Evolutionary conservation across 2,329 filamentous ascomycete species (phyloP).

Genomic region (Colletotrichum sansevieriae): DNA sequence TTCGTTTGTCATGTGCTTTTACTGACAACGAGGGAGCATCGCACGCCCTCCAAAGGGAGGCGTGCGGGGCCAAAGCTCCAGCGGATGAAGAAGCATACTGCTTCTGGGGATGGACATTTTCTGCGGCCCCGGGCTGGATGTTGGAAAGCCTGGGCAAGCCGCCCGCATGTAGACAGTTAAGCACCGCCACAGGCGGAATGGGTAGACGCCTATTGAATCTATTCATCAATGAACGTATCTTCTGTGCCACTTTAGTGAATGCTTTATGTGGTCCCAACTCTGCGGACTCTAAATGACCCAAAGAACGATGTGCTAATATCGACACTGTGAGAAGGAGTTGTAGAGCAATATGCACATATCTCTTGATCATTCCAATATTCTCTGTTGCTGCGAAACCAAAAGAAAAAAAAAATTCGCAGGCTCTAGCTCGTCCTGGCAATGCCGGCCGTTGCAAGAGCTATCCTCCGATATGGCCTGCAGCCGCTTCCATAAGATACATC

Average conservation of each 20-base stretch:
- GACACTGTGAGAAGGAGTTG: too few relatives aligned
- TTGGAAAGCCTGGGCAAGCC: constrained; percentile 52
- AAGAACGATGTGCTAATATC: too few relatives aligned
- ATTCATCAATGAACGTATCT: constrained; percentile 50
- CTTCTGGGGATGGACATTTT: constrained; percentile 33
- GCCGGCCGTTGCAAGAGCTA: not conserved
- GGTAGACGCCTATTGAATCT: constrained; percentile 68
- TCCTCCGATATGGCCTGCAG: not conserved
- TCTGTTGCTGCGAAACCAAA: too few relatives aligned
- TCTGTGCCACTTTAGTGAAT: too few relatives aligned
- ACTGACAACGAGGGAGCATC: constrained; percentile 39
- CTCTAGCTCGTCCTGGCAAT: too few relatives aligned
- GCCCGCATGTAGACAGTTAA: constrained; percentile 44
- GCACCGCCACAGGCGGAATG: constrained; percentile 44
- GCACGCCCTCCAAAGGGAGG: constrained; percentile 24
- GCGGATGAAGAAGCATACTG: constrained; percentile 33
- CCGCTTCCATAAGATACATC: constrained; percentile 2
- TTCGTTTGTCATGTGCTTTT: constrained; percentile 40
- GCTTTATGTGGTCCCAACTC: too few relatives aligned
- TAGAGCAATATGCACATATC: too few relatives aligned
- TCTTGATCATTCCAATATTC: too few relatives aligned
- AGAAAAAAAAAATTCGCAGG: too few relatives aligned
- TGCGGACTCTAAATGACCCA: too few relatives aligned
- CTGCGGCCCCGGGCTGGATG: constrained; percentile 47
- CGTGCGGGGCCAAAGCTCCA: constrained; percentile 39